A percentile compares a stretch with the other conserved stretches of the same genome.
Conservation (phyloP, 2,329 filamentous ascomycete species). For the Fusarium buxicola region DNA sequence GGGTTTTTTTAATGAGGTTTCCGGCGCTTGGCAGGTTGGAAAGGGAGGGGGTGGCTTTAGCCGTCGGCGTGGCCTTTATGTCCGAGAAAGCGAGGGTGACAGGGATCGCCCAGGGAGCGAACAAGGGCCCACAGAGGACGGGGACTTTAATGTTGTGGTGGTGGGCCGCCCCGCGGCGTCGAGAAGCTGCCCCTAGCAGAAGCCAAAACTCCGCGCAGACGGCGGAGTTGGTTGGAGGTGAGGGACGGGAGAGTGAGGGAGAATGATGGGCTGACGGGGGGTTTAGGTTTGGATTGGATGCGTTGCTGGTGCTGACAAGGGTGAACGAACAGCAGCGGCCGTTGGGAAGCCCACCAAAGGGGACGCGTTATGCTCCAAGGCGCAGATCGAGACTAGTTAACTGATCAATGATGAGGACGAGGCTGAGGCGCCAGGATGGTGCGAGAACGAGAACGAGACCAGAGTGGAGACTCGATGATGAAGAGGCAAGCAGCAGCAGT, state of each 20-base stretch:
- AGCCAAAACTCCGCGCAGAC: conserved; percentile 38
- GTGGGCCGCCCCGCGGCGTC: conserved; percentile 38
- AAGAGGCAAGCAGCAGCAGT: no score
- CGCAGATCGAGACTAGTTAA: conserved; percentile 20
- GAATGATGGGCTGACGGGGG: conserved; percentile 23
- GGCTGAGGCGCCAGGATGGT: conserved; percentile 20
- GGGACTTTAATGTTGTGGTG: conserved; percentile 31
- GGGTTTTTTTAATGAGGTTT: conserved; percentile 43
- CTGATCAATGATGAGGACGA: conserved; percentile 4
- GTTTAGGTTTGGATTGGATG: conserved; percentile 20
- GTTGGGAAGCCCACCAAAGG: conserved; percentile 5
- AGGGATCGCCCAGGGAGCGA: conserved; percentile 36
- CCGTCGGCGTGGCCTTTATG: conserved; percentile 55
- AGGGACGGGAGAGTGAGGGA: conserved; percentile 9
- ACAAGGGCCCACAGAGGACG: conserved; percentile 20
- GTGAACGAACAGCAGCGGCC: conserved; percentile 7
- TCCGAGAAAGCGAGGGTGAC: conserved; percentile 52
- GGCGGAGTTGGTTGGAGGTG: conserved; percentile 33
- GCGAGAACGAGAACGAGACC: conserved; percentile 38
- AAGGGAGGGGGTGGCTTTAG: conserved; percentile 38
- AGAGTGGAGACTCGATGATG: conserved; percentile 1
- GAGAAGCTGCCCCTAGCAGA: conserved; percentile 26
- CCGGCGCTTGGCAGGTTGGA: conserved; percentile 25
- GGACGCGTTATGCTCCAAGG: conserved; percentile 32
- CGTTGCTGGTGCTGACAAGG: conserved; percentile 32